Percentiles rank a stretch among this genome's conserved stretches.
Evolutionary conservation across 768 basidiomycete genomes (phyloP).

Genomic region (Panaeolus papilionaceus): DNA sequence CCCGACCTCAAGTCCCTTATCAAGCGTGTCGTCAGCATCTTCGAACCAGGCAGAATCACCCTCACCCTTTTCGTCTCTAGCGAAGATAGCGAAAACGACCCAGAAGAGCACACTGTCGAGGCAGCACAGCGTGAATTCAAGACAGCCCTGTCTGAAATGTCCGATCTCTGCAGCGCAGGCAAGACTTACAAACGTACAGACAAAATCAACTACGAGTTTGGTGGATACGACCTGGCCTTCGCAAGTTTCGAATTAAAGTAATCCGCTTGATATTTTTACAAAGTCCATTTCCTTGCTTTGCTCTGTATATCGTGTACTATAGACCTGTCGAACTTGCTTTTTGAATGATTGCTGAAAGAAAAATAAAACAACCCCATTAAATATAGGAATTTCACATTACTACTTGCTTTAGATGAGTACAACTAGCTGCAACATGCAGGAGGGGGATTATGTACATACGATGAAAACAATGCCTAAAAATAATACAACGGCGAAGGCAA

Average conservation of each 20-base stretch:
- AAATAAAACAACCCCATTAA: neutral
- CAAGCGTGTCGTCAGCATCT: constrained; percentile 89
- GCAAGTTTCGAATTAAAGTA: constrained; percentile 75
- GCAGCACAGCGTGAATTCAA: constrained; percentile 78
- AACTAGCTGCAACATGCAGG: constrained; percentile 6
- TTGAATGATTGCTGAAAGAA: constrained; percentile 1
- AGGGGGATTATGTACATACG: constrained; percentile 5
- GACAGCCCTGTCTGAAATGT: constrained; percentile 56
- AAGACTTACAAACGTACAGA: constrained; percentile 81
- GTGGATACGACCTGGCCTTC: constrained; percentile 89
- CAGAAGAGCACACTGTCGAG: constrained; percentile 64
- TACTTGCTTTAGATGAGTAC: constrained; percentile 7
- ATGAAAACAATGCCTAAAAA: neutral
- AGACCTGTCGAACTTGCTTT: constrained; percentile 8
- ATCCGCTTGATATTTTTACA: constrained; percentile 16
- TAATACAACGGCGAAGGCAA: neutral
- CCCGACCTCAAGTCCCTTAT: constrained; percentile 85
- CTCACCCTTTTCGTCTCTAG: constrained; percentile 92
- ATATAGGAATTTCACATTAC: constrained; percentile 1
- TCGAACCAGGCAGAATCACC: constrained; percentile 85
- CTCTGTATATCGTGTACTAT: constrained; percentile 5
- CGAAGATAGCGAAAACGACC: constrained; percentile 51
- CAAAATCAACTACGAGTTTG: constrained; percentile 98
- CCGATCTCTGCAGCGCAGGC: constrained; percentile 14
- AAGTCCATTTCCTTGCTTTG: constrained; percentile 8